Evolutionary conservation across 345 rosid genomes (phyloP), one percentile per base, ranked within the genome.

Genomic region (Gynandropsis gynandra): DNA sequence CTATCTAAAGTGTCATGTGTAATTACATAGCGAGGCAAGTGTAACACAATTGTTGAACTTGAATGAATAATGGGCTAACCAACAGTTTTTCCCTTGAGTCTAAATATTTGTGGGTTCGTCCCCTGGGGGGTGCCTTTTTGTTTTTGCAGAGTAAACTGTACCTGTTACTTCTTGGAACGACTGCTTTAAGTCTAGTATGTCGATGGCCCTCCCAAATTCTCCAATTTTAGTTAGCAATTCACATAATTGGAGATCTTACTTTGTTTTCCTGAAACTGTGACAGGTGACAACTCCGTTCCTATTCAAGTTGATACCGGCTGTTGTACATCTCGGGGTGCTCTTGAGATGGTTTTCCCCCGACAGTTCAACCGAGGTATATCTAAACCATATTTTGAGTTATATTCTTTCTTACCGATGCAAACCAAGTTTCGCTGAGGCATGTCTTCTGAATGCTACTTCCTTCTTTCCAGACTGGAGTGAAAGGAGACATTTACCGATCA

Each of bases 211-310:
- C 11, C n/a, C n/a, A n/a, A n/a, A n/a, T n/a, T n/a, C n/a, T n/a
- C n/a, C n/a, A n/a, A n/a, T n/a, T n/a, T n/a, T n/a, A n/a, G n/a
- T n/a, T n/a, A n/a, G n/a, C n/a, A n/a, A n/a, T n/a, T n/a, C n/a
- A n/a, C n/a, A n/a, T n/a, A n/a, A n/a, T n/a, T n/a, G n/a, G n/a
- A n/a, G n/a, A n/a, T n/a, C n/a, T n/a, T n/a, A n/a, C n/a, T n/a
- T n/a, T n/a, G n/a, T 24, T 24, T 5, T 42, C 7, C 17, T 8
- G 10, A 42, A n/a, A 12, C 16, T 55, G 17, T 19, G 12, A 56
- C 83, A 92, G 98, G 95, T 87, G 65, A 92, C 95, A 4, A 87
- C 98, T 1, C 89, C 98, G 51, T 80, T 92, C 67, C 93, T 92
- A 61, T 92, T 92, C 75, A 92, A 92, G 76, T 69, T 87, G 62